Conservation (phyloP, 345 rosid genomes). For the Eucalyptus pauciflora region DNA sequence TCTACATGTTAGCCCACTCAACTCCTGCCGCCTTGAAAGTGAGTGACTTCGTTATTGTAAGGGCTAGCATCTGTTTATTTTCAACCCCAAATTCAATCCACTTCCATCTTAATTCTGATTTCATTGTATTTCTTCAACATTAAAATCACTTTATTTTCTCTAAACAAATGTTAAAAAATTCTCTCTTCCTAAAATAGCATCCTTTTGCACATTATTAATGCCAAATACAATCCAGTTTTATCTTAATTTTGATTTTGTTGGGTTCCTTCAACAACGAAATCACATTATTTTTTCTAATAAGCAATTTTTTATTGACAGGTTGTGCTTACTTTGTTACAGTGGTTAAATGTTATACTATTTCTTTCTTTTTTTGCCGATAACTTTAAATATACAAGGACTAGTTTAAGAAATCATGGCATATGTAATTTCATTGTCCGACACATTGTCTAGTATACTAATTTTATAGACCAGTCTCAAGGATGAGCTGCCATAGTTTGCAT, state of each 20-base stretch:
- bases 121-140: neutral
- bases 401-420: neutral
- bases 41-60: too few relatives aligned
- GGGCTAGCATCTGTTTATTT: neutral
- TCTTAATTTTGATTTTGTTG: neutral
- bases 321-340: neutral
- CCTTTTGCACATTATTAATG: neutral
- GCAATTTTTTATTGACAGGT: neutral
- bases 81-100: neutral
- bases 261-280: neutral
- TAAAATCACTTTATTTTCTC: neutral
- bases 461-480: neutral
- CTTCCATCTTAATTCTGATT: neutral
- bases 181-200: neutral
- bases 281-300: neutral
- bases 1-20: neutral
- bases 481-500: neutral
- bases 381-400: neutral
- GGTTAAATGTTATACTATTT: neutral
- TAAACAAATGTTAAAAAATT: neutral
- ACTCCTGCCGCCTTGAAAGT: neutral
- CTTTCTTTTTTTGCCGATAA: accelerated
- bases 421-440: neutral
- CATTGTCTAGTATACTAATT: neutral
- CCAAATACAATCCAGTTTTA: neutral